Base-by-base conservation (phyloP, 169 alveolate species). In the Plasmodium sp. region DNA sequence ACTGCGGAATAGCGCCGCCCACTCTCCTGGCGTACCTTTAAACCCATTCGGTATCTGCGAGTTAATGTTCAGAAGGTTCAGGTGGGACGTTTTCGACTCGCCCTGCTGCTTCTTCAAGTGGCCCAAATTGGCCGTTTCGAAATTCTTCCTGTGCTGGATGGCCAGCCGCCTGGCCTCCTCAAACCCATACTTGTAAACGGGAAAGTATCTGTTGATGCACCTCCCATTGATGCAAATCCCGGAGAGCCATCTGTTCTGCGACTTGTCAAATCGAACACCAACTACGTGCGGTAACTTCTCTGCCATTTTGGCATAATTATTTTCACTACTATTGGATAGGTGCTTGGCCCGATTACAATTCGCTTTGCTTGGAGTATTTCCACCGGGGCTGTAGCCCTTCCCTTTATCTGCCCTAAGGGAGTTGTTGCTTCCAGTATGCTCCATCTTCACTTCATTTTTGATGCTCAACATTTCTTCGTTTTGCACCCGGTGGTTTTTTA, bases 211-310 rank as follows among this genome's bases (percentile, higher is more conserved):
- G 58, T 95, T 95, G 33, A 92, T 94, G 81, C 96, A 83, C 71
- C 96, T 84, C 2, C 97, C 97, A 48, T 96, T 90, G 9, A 90
- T 90, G 45, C 94, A 90, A 62, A 90, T 90, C 34, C 94, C 94
- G 31, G 98, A 96, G 22, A 96, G 95, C 98, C 98, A 96, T 48
- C 98, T 67, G 45, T 96, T 97, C 72, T 96, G 98, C 2, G 98
- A 95, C 54, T 96, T 96, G 84, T 96, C 98, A 81, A 96, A 96
- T 82, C 98, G 92, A 34, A 96, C 96, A 7, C 98, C 98, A 36
- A 96, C 96, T 41, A 96, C 94, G 51, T 90, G 94, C 0, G 94
- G 94, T 90, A 90, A 22, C 18, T 90, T 79, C 45, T 90, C 94
- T 22, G 94, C 94, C 94, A 90, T 90, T 90, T 90, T 90, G 71